A percentile compares a stretch with the other conserved stretches of the same genome.
phyloP scores from a whole-genome alignment of 2,329 filamentous ascomycete genomes.

The Aspergillus texensis region DNA sequence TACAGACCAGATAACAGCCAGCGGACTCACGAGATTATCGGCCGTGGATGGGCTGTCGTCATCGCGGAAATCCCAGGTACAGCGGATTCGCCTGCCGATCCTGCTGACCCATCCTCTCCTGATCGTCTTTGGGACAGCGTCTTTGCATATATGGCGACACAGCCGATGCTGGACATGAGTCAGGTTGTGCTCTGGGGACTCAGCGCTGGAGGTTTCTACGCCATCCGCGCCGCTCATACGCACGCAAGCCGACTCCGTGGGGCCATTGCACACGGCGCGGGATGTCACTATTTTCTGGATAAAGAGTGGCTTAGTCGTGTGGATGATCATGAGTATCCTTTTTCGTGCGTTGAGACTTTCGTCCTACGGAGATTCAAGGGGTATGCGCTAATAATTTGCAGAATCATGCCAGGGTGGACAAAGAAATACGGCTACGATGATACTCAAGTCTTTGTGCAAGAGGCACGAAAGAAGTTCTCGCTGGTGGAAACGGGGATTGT shows the following conservation, averaged over 20 bases:
- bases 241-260: conserved; percentile 59
- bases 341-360: conserved; percentile 43
- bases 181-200: conserved; percentile 66
- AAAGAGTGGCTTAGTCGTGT: conserved; percentile 62
- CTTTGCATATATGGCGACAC: conserved; percentile 60
- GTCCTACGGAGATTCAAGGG: no score
- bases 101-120: conserved; percentile 59
- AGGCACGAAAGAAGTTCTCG: conserved; percentile 64
- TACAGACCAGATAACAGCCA: conserved; percentile 58
- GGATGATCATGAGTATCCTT: conserved; percentile 69
- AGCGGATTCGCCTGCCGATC: conserved; percentile 67
- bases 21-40: conserved; percentile 63
- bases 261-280: conserved; percentile 64
- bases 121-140: conserved; percentile 67
- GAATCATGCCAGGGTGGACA: conserved; percentile 58
- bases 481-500: conserved; percentile 63
- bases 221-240: conserved; percentile 68
- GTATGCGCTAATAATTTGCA: conserved; percentile 20
- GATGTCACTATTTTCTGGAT: conserved; percentile 64
- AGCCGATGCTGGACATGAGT: conserved; percentile 58
- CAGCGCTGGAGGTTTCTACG: conserved; percentile 69
- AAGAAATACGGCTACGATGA: conserved; percentile 64
- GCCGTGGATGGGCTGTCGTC: conserved; percentile 64
- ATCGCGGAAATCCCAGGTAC: conserved; percentile 69
- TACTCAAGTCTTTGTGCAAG: conserved; percentile 57